Base-by-base conservation (phyloP, 768 basidiomycete genomes). In the Tricholoma matsutake region DNA sequence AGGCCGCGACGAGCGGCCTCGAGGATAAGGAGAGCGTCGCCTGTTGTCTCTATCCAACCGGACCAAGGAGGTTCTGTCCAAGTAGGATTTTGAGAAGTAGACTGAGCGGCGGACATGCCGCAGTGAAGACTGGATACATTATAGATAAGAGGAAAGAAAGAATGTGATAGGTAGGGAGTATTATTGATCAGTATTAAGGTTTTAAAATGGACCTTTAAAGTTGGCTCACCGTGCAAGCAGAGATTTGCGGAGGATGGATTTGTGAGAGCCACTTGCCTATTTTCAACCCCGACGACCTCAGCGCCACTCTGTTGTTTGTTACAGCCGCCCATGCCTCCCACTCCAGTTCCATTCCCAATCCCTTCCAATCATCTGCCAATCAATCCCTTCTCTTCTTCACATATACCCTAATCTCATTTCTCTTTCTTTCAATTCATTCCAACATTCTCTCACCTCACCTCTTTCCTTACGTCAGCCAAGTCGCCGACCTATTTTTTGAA, bases 11-110 rank as follows among this genome's bases (percentile, higher is more conserved):
- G 83, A 39, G 94, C 94, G 6, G 95, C 96, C 71, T 98, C 96
- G 70, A 98, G 91, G 72, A 98, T 91, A 71, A 98, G 86, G n/a
- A 98, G 83, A 6, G 95, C 94, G 76, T 98, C 96, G 67, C 90
- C 89, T 0, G 96, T 97, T 3, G 94, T 92, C 72, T 95, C 93
- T 79, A 98, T 93, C 86, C 91, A 97, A 18, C 96, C 96, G 10
- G 86, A 87, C 88, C 92, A 96, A 1, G 94, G 94, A 0, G 94
- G 94, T 63, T 93, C 91, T 20, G 89, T 86, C 88, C 88, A 90
- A n/a, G 84, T 79, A 29, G 71, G 65, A 35, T 78, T 64, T 61
- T 78, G 74, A 72, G 58, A 76, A 74, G 57, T 66, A 69, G 57
- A 16, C 37, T 39, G 37, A 0, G 37, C 13, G 6, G 68, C 68